These are phyloP conservation scores for Fusarium sp. DNA, from an alignment of 2,329 filamentous ascomycete genomes.

Conservation along the genomic window DNA sequence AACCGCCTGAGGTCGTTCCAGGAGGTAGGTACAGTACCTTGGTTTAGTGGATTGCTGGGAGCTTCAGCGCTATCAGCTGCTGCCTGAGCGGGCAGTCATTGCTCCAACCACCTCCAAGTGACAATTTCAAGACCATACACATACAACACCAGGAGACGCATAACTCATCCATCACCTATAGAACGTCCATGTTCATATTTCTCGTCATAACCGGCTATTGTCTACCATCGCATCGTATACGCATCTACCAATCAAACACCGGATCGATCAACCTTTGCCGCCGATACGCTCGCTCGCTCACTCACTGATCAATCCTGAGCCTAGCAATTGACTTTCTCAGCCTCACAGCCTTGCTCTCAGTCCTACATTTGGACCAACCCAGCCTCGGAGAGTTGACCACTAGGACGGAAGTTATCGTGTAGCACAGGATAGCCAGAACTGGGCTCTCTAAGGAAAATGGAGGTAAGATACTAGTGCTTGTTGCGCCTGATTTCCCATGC, in stretches of 20 bases:
- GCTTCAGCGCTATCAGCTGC: slow-evolving; percentile 6
- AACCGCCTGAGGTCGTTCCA: neutral
- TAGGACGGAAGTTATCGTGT: slow-evolving; percentile 6
- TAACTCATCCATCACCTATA: neutral
- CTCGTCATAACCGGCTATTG: neutral
- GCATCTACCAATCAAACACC: neutral
- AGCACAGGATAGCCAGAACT: neutral
- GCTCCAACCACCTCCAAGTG: slow-evolving; percentile 14
- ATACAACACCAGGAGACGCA: slow-evolving; percentile 4
- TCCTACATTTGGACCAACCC: neutral
- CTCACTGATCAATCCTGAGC: slow-evolving; percentile 1
- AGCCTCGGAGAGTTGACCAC: slow-evolving; percentile 10
- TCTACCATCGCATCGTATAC: neutral
- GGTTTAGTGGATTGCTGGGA: slow-evolving; percentile 9
- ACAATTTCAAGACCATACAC: neutral
- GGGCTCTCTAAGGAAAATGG: slow-evolving; percentile 16
- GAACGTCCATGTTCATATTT: neutral
- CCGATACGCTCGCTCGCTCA: neutral
- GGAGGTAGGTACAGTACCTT: neutral
- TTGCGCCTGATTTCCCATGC: neutral
- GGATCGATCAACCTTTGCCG: neutral
- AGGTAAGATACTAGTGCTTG: slow-evolving; percentile 28
- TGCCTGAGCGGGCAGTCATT: neutral
- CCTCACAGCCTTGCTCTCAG: slow-evolving; percentile 22
- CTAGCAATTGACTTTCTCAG: slow-evolving; percentile 17